Evolutionary conservation across 2,329 filamentous ascomycete genomes (phyloP).

Genomic region (Seiridium unicorne): DNA sequence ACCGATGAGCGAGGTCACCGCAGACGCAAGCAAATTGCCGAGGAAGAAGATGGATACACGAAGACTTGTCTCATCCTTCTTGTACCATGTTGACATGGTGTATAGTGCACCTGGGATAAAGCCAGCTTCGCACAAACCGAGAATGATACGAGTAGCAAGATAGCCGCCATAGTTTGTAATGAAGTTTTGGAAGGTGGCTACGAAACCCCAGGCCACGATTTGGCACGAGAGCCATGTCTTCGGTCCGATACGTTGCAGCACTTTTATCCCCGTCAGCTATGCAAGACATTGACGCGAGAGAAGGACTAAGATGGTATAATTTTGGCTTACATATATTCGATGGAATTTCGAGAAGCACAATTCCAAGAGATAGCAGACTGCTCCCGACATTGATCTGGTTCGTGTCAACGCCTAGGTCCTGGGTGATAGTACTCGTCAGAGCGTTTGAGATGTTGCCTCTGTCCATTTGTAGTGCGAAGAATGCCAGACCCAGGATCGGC

Average conservation of each 20-base stretch:
- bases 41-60: constrained; percentile 51
- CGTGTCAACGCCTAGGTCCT: constrained; percentile 24
- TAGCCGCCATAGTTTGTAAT: constrained; percentile 41
- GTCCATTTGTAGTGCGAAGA: constrained; percentile 31
- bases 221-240: constrained; percentile 27
- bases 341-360: constrained; percentile 30
- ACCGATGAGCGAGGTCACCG: constrained; percentile 46
- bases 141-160: constrained; percentile 38
- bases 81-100: constrained; percentile 51
- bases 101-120: constrained; percentile 52
- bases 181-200: constrained; percentile 29
- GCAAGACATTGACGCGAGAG: too few relatives aligned
- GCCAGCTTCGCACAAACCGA: constrained; percentile 48
- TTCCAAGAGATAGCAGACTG: constrained; percentile 26
- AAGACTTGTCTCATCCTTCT: constrained; percentile 40
- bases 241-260: constrained; percentile 27
- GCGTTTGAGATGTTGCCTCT: constrained; percentile 31
- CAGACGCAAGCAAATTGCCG: constrained; percentile 51
- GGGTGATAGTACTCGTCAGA: constrained; percentile 26
- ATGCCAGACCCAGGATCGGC: constrained; percentile 27
- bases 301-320: not conserved
- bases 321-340: constrained; percentile 21
- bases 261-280: not conserved
- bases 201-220: constrained; percentile 30
- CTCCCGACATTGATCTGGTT: constrained; percentile 28